A percentile compares a stretch with the other conserved stretches of the same genome.
Evolutionary conservation across 2,329 filamentous ascomycete genomes (phyloP).

Genomic region (Periglandula ipomoeae): DNA sequence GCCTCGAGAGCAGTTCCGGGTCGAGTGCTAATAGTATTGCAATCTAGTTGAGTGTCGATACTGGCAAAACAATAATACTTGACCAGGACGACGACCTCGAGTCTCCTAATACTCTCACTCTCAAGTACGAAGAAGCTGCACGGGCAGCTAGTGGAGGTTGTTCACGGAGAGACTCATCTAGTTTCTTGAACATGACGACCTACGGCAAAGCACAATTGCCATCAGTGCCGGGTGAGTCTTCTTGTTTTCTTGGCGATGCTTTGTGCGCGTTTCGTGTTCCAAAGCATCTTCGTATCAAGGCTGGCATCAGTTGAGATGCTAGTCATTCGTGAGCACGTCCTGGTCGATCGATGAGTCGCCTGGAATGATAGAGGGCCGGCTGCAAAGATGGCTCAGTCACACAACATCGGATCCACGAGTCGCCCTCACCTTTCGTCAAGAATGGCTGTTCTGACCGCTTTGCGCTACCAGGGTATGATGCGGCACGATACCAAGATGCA

Average conservation of each 20-base stretch:
- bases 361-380: too few species aligned
- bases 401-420: background rate
- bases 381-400: too few species aligned
- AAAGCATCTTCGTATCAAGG: too few species aligned
- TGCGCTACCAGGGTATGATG: conserved; percentile 41
- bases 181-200: conserved; percentile 30
- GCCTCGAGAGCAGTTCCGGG: too few species aligned
- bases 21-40: background rate
- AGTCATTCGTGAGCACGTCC: too few species aligned
- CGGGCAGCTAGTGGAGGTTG: conserved; percentile 43
- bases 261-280: background rate
- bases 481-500: conserved; percentile 51
- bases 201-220: conserved; percentile 71
- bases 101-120: conserved; percentile 47
- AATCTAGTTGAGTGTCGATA: conserved; percentile 40
- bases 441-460: conserved; percentile 16
- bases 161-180: conserved; percentile 47
- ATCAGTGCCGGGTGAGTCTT: conserved; percentile 72
- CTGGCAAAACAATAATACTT: conserved; percentile 48
- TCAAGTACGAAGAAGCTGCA: conserved; percentile 48
- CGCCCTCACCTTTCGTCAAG: background rate
- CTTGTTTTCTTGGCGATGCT: background rate
- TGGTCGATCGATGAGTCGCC: too few species aligned
- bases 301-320: too few species aligned
- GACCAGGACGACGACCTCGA: conserved; percentile 45